phyloP scores from a whole-genome alignment of 2,329 filamentous ascomycete species.

The Gaeumannomyces tritici region DNA sequence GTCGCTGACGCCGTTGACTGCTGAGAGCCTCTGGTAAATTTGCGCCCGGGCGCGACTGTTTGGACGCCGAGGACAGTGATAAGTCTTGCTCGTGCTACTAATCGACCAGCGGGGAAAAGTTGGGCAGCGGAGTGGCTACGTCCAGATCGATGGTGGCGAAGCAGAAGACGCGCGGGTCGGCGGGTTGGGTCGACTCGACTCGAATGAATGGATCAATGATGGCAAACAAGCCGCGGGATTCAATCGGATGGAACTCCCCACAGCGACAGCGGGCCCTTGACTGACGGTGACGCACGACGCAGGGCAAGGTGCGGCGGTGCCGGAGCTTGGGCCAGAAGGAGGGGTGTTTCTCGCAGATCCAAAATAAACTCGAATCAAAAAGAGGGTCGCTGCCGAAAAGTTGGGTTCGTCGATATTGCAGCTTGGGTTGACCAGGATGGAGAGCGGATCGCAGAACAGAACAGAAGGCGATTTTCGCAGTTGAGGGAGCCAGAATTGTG shows the following conservation, averaged over 20 bases:
- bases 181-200: neutral
- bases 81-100: neutral
- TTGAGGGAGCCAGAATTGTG: neutral
- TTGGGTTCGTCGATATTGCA: neutral
- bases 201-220: neutral
- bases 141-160: neutral
- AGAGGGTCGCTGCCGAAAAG: neutral
- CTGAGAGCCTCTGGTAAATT: neutral
- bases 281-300: neutral
- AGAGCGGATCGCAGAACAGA: neutral
- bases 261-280: neutral
- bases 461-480: neutral
- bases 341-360: neutral
- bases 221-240: neutral
- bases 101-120: neutral
- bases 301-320: neutral
- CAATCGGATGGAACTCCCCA: neutral
- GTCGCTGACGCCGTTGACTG: neutral
- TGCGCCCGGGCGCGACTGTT: neutral
- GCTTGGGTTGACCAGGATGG: neutral
- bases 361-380: neutral
- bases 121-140: neutral
- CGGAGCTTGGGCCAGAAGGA: neutral
- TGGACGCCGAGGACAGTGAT: neutral
- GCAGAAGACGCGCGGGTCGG: neutral